Percentiles rank a stretch among this genome's conserved stretches.
These are phyloP conservation scores for Saccharomycopsis sp. DNA, from an alignment of 805 yeast species.

Conservation along the genomic window DNA sequence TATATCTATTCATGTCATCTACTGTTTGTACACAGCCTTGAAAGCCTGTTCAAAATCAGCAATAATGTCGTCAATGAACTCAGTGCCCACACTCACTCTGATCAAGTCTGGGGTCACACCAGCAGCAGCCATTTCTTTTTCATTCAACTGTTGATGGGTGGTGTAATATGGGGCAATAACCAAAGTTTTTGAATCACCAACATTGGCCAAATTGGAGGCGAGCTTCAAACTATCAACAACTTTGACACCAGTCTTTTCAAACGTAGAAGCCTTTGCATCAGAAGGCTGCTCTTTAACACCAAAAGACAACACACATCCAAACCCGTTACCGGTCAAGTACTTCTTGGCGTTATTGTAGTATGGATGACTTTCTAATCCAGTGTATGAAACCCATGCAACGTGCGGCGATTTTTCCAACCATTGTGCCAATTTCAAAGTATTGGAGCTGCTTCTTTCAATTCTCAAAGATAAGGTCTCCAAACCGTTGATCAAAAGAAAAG, in stretches of 20 bases:
- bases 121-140: constrained; percentile 68
- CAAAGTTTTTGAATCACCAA: constrained; percentile 92
- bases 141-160: constrained; percentile 85
- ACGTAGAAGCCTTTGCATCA: constrained; percentile 46
- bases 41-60: constrained; percentile 85
- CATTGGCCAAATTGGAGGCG: constrained; percentile 91
- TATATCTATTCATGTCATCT: neutral
- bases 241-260: constrained; percentile 68
- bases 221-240: constrained; percentile 78
- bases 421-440: constrained; percentile 72
- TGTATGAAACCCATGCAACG: constrained; percentile 86
- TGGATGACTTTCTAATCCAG: constrained; percentile 73
- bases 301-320: constrained; percentile 82
- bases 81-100: constrained; percentile 87
- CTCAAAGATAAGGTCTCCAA: constrained; percentile 89
- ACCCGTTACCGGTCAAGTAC: constrained; percentile 61
- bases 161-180: constrained; percentile 95
- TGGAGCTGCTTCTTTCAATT: constrained; percentile 83
- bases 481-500: constrained; percentile 84
- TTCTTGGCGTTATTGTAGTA: constrained; percentile 78
- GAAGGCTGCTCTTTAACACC: constrained; percentile 61
- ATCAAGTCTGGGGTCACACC: constrained; percentile 87
- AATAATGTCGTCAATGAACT: constrained; percentile 83
- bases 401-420: constrained; percentile 63
- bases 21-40: constrained; percentile 13